A percentile compares a stretch with the other conserved stretches of the same genome.
These are phyloP conservation scores for Penicillium corylophilum DNA, from an alignment of 2,329 filamentous ascomycete species.

Conservation along the genomic window DNA sequence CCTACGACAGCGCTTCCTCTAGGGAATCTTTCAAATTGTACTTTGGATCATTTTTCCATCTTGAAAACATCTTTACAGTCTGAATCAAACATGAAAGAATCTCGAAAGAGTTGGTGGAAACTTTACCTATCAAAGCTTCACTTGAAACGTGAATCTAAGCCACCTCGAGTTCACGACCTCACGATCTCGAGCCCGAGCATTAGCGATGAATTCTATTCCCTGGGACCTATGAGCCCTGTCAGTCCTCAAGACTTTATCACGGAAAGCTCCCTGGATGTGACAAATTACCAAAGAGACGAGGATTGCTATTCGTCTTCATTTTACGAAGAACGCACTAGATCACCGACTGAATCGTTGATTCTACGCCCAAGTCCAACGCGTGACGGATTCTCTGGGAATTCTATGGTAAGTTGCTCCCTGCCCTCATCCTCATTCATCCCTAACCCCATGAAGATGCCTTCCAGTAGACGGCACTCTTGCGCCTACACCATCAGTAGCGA, in stretches of 20 bases:
- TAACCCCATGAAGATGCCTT: constrained; percentile 16
- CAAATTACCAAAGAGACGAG: constrained; percentile 6
- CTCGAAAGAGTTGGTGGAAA: not conserved
- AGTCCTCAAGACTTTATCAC: not conserved
- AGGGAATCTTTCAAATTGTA: no score
- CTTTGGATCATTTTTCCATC: no score
- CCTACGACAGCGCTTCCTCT: no score
- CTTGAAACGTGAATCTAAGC: not conserved
- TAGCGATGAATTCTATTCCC: not conserved
- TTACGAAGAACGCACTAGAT: constrained; percentile 3
- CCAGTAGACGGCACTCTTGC: constrained; percentile 18
- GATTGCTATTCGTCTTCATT: constrained; percentile 25
- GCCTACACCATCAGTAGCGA: constrained; percentile 33
- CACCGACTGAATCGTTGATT: not conserved
- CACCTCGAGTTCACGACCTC: not conserved
- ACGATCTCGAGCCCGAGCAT: not conserved
- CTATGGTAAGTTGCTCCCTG: not conserved
- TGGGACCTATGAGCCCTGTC: not conserved
- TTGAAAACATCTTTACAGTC: not conserved
- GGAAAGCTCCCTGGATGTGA: not conserved
- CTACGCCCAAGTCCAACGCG: not conserved
- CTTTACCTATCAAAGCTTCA: not conserved
- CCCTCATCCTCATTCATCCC: not conserved
- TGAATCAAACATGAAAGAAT: not conserved
- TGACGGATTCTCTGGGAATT: not conserved